Conservation (phyloP, 768 basidiomycete species). For the Leccinellum albellum region DNA sequence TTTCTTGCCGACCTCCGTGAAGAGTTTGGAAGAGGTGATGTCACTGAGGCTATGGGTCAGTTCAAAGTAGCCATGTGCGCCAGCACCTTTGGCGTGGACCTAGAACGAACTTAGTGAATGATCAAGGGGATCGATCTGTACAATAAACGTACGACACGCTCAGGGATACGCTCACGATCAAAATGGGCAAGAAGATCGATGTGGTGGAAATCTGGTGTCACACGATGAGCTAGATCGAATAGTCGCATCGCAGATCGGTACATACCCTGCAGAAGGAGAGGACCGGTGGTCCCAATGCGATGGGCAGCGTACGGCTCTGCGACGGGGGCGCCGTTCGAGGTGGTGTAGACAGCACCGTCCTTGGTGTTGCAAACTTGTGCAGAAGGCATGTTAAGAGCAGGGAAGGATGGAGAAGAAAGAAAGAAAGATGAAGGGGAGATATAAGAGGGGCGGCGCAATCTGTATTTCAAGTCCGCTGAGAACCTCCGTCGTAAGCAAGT, state of each 20-base stretch:
- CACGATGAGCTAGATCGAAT: constrained; percentile 13
- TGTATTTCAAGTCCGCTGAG: constrained; percentile 26
- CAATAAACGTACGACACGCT: constrained; percentile 67
- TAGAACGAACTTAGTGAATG: constrained; percentile 35
- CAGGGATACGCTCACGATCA: constrained; percentile 93
- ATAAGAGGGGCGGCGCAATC: constrained; percentile 9
- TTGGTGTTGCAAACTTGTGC: constrained; percentile 49
- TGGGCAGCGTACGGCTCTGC: constrained; percentile 75
- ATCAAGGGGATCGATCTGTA: neutral
- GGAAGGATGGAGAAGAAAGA: constrained; percentile 2
- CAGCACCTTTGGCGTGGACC: constrained; percentile 91
- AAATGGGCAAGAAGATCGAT: constrained; percentile 91
- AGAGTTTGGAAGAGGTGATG: constrained; percentile 66
- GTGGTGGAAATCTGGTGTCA: constrained; percentile 72
- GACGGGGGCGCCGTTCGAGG: constrained; percentile 79
- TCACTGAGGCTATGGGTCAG: constrained; percentile 84
- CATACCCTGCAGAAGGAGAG: constrained; percentile 84
- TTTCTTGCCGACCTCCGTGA: constrained; percentile 64
- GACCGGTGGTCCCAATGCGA: constrained; percentile 69
- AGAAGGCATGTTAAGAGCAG: constrained; percentile 54
- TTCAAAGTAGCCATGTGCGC: constrained; percentile 92
- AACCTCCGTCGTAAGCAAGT: constrained; percentile 5
- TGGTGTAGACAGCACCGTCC: constrained; percentile 72
- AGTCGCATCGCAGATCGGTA: constrained; percentile 1
- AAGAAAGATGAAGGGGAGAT: neutral